Evolutionary conservation across 257 asterid species (phyloP), one percentile per base, ranked within the genome.

Genomic region (Buddleja alternifolia): DNA sequence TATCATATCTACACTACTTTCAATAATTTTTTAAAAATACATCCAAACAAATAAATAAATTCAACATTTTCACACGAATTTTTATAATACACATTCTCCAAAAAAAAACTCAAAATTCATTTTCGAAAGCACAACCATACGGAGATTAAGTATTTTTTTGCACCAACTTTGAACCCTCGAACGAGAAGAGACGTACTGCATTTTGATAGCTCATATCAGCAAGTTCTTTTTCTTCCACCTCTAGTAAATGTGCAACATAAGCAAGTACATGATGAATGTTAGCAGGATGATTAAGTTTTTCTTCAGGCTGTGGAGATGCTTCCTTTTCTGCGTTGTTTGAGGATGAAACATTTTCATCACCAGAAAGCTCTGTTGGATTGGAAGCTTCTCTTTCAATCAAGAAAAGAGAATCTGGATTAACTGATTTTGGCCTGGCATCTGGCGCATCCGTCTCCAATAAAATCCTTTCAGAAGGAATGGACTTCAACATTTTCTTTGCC

Each of bases 371-470:
- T 44, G 74, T 53, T 8, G 36, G 7, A 42, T 65, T 32, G 20
- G 72, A 58, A 67, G 3, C 72, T 62, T 80, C 82, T 3, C 55
- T 46, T 24, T 55, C 82, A 21, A 85, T 40, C 72, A 66, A 53
- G 62, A 81, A 76, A 4, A 87, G 74, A 25, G 89, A 74, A 52
- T 75, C 82, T 1, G 65, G 48, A 60, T 48, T 40, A 15, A 23
- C 69, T 36, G 66, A 40, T 50, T 72, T 74, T 29, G 97, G 97
- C 21, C 69, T 76, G 63, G 95, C 99, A 72, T 90, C 99, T 1
- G 99, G 99, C 0, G 99, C 90, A 77, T 94, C 97, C 0, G 99
- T 94, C 86, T 94, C 99, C 81, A 94, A 77, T 81, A 94, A 79
- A 74, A 94, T 91, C 87, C 96, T 89, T 10, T 91, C 95, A 44